Evolutionary conservation across 441 rosid species (phyloP).

Genomic region (Mallotus repandus): DNA sequence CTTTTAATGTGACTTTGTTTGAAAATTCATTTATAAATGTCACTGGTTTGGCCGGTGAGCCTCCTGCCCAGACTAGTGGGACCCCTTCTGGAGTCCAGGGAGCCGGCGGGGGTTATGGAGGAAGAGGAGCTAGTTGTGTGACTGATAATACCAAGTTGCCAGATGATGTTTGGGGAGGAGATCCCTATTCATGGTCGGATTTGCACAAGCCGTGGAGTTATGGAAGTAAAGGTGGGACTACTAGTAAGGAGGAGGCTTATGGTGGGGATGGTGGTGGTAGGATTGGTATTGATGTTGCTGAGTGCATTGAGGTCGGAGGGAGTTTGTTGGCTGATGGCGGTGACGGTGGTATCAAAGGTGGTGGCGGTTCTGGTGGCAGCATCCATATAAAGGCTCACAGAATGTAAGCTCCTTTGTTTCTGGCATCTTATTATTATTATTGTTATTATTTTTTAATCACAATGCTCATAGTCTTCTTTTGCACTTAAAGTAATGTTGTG

Average conservation of each 20-base stretch:
- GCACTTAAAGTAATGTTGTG: not conserved
- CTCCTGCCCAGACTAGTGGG: constrained; percentile 75
- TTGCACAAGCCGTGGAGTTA: constrained; percentile 66
- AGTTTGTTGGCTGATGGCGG: constrained; percentile 62
- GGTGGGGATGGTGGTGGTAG: constrained; percentile 84
- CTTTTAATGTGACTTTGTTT: constrained; percentile 40
- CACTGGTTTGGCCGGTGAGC: constrained; percentile 60
- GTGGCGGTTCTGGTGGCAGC: constrained; percentile 86
- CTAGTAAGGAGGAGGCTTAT: constrained; percentile 53
- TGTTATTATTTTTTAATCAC: not conserved
- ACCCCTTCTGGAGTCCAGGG: constrained; percentile 62
- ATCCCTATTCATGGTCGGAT: constrained; percentile 70
- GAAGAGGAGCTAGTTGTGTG: constrained; percentile 73
- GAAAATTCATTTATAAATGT: constrained; percentile 51
- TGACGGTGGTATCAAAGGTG: constrained; percentile 57
- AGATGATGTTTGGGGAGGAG: constrained; percentile 81
- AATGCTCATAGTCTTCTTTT: not conserved
- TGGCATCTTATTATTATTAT: not conserved
- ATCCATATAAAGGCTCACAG: constrained; percentile 51
- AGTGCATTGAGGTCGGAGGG: constrained; percentile 47
- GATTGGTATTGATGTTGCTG: constrained; percentile 38
- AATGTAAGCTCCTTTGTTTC: constrained; percentile 42
- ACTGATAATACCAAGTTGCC: constrained; percentile 53
- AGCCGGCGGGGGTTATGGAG: constrained; percentile 73
- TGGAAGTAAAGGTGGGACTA: constrained; percentile 76